A percentile compares a stretch with the other conserved stretches of the same genome.
Evolutionary conservation across 225 moss, liverwort and hornwort species (phyloP).

Genomic region (Takakia lepidozioides): DNA sequence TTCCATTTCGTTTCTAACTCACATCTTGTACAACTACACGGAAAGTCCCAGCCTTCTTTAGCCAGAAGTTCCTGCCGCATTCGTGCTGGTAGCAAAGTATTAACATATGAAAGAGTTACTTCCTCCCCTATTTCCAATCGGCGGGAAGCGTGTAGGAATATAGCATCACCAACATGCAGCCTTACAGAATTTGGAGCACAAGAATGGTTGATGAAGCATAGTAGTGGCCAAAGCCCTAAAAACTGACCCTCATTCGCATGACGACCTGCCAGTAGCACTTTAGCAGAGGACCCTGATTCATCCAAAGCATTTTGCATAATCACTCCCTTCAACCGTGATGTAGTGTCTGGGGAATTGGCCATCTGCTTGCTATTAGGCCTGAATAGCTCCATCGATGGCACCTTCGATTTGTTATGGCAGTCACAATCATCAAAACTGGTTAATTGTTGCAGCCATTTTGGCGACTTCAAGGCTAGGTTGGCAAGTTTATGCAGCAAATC

Average conservation of each 20-base stretch:
- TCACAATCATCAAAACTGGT: constrained; percentile 47
- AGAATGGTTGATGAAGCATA: constrained; percentile 79
- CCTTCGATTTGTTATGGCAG: constrained; percentile 46
- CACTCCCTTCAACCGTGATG: constrained; percentile 39
- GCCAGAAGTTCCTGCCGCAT: constrained; percentile 51
- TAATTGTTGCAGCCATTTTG: constrained; percentile 46
- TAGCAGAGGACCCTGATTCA: constrained; percentile 45
- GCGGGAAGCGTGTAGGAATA: constrained; percentile 69
- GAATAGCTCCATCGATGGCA: constrained; percentile 44
- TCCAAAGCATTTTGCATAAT: constrained; percentile 47
- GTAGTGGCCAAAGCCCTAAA: constrained; percentile 62
- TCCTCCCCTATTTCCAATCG: constrained; percentile 69
- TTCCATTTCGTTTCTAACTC: constrained; percentile 31
- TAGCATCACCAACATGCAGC: constrained; percentile 50
- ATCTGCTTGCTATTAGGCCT: constrained; percentile 48
- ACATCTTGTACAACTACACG: constrained; percentile 65
- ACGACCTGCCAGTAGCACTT: constrained; percentile 30
- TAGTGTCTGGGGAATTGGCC: constrained; percentile 31
- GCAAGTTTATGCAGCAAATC: constrained; percentile 42
- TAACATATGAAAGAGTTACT: constrained; percentile 55
- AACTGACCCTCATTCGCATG: constrained; percentile 24
- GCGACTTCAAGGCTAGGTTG: constrained; percentile 39
- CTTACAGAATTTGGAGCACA: constrained; percentile 58
- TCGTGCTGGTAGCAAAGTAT: constrained; percentile 48
- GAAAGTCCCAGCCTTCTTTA: constrained; percentile 61